Conservation (phyloP, 768 basidiomycete species). For the Dentipellis sp. region DNA sequence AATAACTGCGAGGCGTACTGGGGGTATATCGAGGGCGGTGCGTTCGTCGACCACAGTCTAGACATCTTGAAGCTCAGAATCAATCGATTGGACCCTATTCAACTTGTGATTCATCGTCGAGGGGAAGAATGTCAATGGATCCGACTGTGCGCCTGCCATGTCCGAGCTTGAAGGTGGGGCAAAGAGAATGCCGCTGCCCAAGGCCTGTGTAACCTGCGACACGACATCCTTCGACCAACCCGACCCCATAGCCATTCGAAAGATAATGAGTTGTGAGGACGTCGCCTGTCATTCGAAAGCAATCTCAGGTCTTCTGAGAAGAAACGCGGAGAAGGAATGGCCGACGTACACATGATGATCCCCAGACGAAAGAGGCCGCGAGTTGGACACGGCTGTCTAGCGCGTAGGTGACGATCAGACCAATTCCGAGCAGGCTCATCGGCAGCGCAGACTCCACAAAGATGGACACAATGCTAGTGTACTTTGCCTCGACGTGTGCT, state of each 20-base stretch:
- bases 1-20: too few species aligned
- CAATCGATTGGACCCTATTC: too few species aligned
- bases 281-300: constrained; percentile 1
- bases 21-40: too few species aligned
- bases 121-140: too few species aligned
- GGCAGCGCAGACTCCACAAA: constrained; percentile 32
- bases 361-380: constrained; percentile 32
- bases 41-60: too few species aligned
- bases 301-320: background rate
- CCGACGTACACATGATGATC: constrained; percentile 29
- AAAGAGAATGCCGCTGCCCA: too few species aligned
- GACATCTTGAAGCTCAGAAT: too few species aligned
- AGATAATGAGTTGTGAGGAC: constrained; percentile 24
- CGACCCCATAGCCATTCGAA: constrained; percentile 23
- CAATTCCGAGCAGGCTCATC: constrained; percentile 29
- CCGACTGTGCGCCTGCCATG: too few species aligned
- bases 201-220: background rate
- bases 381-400: constrained; percentile 24
- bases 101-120: too few species aligned
- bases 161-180: too few species aligned
- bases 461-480: constrained; percentile 28
- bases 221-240: constrained; percentile 23
- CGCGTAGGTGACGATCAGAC: constrained; percentile 31
- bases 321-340: background rate
- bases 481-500: constrained; percentile 22